A percentile compares a stretch with the other conserved stretches of the same genome.
phyloP scores from a whole-genome alignment of 2,329 filamentous ascomycete species.

The Monosporascus sp. region DNA sequence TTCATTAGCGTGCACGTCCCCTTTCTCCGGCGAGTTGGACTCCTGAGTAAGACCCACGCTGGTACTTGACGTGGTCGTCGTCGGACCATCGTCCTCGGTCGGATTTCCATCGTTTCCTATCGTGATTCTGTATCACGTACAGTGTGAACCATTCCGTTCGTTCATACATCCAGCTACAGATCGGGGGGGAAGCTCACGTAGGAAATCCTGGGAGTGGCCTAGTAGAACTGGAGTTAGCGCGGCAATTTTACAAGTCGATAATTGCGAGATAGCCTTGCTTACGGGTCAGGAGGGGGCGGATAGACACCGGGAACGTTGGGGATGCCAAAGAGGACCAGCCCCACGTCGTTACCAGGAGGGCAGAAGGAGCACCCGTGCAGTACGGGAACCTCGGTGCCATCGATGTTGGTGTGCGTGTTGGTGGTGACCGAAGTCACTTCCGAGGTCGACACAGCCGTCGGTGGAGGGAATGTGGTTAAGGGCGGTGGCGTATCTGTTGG shows the following conservation, averaged over 20 bases:
- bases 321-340: conserved; percentile 4
- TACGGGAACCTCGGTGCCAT: conserved; percentile 4
- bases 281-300: conserved; percentile 4
- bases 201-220: conserved; percentile 3
- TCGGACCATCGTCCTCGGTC: neutral
- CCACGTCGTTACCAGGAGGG: neutral
- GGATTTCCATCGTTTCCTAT: conserved; percentile 3
- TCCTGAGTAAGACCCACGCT: neutral
- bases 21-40: neutral
- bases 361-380: conserved; percentile 6
- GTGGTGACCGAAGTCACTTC: conserved; percentile 1
- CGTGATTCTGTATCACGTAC: conserved; percentile 1
- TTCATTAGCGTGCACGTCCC: neutral
- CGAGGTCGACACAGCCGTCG: conserved; percentile 3
- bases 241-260: neutral
- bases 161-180: neutral
- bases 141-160: neutral
- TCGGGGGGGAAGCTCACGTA: neutral
- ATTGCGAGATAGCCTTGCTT: neutral
- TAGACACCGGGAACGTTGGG: conserved; percentile 4
- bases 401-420: conserved; percentile 6
- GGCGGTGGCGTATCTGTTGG: neutral
- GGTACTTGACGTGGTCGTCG: neutral
- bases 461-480: conserved; percentile 5
- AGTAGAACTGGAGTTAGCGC: neutral